Evolutionary conservation across 2,329 filamentous ascomycete species (phyloP).

Genomic region (Colletotrichum tabaci): DNA sequence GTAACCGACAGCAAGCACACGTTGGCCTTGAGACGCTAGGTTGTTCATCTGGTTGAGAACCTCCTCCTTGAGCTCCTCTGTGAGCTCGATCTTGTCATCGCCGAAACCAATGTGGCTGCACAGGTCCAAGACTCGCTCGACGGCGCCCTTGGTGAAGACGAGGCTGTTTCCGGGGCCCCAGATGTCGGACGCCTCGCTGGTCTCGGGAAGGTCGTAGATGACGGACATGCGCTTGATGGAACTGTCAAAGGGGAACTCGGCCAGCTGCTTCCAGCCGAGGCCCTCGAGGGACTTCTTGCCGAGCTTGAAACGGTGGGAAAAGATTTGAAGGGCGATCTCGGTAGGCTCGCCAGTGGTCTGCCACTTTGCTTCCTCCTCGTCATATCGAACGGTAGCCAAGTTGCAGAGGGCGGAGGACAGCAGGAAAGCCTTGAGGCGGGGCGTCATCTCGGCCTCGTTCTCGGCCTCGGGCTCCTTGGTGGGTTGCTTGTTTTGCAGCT

Average conservation of each 20-base stretch:
- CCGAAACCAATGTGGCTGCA: constrained; percentile 65
- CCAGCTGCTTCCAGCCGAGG: constrained; percentile 73
- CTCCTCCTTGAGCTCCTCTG: constrained; percentile 64
- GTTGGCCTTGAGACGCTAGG: constrained; percentile 78
- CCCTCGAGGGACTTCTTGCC: constrained; percentile 68
- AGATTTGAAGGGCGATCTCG: constrained; percentile 83
- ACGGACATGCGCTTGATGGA: constrained; percentile 86
- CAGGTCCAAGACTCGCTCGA: constrained; percentile 72
- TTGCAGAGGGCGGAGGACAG: constrained; percentile 76
- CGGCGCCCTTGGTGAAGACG: constrained; percentile 75
- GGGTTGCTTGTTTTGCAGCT: constrained; percentile 56
- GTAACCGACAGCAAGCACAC: constrained; percentile 80
- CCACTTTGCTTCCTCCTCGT: constrained; percentile 71
- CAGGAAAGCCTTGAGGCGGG: constrained; percentile 66
- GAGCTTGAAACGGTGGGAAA: constrained; percentile 76
- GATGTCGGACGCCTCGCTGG: constrained; percentile 55
- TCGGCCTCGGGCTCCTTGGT: constrained; percentile 51
- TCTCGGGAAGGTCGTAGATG: constrained; percentile 70
- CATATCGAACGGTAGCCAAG: constrained; percentile 70
- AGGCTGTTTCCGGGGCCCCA: constrained; percentile 62
- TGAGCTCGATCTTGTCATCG: constrained; percentile 60
- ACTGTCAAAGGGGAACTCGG: constrained; percentile 86
- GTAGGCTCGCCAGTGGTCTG: constrained; percentile 80
- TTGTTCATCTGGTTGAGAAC: constrained; percentile 69
- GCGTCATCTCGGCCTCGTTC: constrained; percentile 60